Base-by-base conservation (phyloP, 2,329 filamentous ascomycete genomes). In the Xylaria sp. region DNA sequence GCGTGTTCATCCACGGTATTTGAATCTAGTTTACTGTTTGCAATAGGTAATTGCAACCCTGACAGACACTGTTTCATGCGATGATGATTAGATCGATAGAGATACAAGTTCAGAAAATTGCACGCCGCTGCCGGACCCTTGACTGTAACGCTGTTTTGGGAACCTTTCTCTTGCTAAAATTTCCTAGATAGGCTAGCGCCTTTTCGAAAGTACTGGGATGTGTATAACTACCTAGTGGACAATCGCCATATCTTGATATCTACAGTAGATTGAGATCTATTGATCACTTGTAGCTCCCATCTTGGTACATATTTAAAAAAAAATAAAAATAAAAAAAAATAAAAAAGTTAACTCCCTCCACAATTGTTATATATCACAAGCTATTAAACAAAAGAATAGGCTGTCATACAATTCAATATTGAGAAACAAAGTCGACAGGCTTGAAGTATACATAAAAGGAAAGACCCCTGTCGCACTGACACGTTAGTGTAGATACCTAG, bases 401-500 rank as follows among this genome's bases (percentile, higher is more conserved):
- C 14, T 4, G 11, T 42, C 11, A 42, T 42, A 17, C 14, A 14
- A 42, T 42, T 17, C 8, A 36, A 36, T 6, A 36, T 36, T 42
- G 12, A 42, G 11, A 42, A 11, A 19, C 11, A 4, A 36, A 36
- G 34, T 36, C 6, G 34, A 36, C 8, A 36, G 17, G n/a, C 27
- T 45, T 27, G 24, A 50, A 17, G 39, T 17, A 11, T 11, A 42
- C 66, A 24, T 50, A 69, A 68, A 65, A 68, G 68, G 73, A 54
- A 72, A 27, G 61, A 68, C 71, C 72, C 75, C 67, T 72, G 73
- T 63, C 56, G 6, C 58, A 34, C 67, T 36, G 62, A 61, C 60
- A 39, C 17, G 63, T 64, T 65, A 30, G 60, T 51, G 42, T 47
- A 19, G 42, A 5, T 47, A n/a, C n/a, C n/a, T n/a, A 19, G 53